These are phyloP conservation scores for Metschnikowia reukaufii DNA, from an alignment of 805 yeast genomes.

Conservation along the genomic window DNA sequence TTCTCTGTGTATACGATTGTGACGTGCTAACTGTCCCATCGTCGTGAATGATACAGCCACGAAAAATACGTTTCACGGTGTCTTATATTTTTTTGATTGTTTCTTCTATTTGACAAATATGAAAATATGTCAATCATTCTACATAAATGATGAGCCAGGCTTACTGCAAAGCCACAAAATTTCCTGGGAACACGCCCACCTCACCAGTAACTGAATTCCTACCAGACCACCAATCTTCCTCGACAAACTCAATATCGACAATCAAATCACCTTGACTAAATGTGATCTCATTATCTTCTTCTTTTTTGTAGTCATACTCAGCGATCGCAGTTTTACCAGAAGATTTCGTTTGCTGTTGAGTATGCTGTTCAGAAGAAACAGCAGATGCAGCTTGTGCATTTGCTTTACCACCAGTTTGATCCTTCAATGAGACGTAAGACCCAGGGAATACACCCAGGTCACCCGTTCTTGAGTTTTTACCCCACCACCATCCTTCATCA, in stretches of 20 bases:
- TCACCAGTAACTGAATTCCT: constrained; percentile 63
- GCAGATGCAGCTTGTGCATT: constrained; percentile 8
- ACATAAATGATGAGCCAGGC: neutral
- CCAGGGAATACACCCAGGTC: constrained; percentile 58
- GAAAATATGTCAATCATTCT: neutral
- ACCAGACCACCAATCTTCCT: constrained; percentile 98
- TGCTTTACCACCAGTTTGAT: constrained; percentile 8
- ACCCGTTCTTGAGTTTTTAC: constrained; percentile 42
- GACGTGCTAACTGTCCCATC: no score
- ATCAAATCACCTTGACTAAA: constrained; percentile 84
- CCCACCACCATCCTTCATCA: constrained; percentile 75
- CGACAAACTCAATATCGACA: constrained; percentile 80
- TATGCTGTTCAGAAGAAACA: neutral
- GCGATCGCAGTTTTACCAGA: constrained; percentile 56
- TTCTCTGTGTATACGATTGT: no score
- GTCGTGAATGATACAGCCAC: no score
- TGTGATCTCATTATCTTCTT: constrained; percentile 86
- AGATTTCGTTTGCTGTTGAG: constrained; percentile 8
- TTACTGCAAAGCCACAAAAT: constrained; percentile 56
- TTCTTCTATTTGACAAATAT: neutral
- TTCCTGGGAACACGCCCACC: constrained; percentile 86
- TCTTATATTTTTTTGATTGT: no score
- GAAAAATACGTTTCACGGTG: no score
- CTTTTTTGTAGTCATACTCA: constrained; percentile 80
- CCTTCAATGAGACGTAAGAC: constrained; percentile 46